Evolutionary conservation across 2,329 filamentous ascomycete genomes (phyloP), one percentile per base, ranked within the genome.

Genomic region (Emmonsia crescens): DNA sequence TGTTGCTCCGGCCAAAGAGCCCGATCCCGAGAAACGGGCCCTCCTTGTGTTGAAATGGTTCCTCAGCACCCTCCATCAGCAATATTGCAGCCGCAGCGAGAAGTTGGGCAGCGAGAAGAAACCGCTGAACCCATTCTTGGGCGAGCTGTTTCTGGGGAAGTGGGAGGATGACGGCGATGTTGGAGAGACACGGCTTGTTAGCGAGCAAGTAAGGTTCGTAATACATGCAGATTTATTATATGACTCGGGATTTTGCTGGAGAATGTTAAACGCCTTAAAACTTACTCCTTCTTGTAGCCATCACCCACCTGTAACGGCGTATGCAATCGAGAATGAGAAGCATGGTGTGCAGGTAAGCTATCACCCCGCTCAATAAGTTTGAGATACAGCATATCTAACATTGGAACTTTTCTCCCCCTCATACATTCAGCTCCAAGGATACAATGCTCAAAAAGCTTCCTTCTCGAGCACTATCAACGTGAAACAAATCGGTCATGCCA

Each of bases 11-110:
- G 88, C 91, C 57, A 81, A 82, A 62, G 91, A 96, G 74, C 69
- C 85, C 59, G 89, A 96, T 72, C 83, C 91, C 0, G 85, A 88
- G 69, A 94, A 91, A 79, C 86, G 93, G 64, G 87, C 90, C 24
- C 77, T 96, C 67, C 80, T 93, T 40, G 93, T 97, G n/a, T 79
- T 96, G 69, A 95, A 93, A 76, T 97, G 93, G 93, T 97, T 96
- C 78, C 78, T 97, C 61, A 92, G 86, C 70, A 96, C 92, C 3
- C 81, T 97, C 59, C 96, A 94, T 79, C 90, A 95, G 76, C 91
- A 96, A 60, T 88, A 88, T 73, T 83, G 82, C 68, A 85, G 80
- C 68, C 79, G 85, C 63, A 95, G 89, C 72, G 92, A 96, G 73
- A 86, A 86, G 73, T 76, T 86, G 66, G 91, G 91, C 57, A 94